phyloP scores from a whole-genome alignment of 495 filamentous ascomycete genomes.

The Darksidea phi region DNA sequence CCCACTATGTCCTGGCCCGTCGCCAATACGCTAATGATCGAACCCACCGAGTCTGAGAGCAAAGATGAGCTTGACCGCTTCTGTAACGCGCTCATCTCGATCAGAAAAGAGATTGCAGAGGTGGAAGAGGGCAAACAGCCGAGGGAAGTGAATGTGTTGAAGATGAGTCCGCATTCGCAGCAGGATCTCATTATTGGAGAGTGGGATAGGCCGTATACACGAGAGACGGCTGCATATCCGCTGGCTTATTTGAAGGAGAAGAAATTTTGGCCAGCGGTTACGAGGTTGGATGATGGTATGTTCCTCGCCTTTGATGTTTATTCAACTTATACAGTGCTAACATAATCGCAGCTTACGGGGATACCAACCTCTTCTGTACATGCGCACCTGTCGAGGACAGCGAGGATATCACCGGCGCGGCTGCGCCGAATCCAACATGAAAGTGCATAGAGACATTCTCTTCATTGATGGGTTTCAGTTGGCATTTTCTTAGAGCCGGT shows the following conservation, averaged over 20 bases:
- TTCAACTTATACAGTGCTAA: not conserved
- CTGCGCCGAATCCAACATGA: slow-evolving; percentile 44
- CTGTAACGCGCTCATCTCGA: slow-evolving; percentile 86
- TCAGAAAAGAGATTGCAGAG: slow-evolving; percentile 80
- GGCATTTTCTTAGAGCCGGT: too few species aligned
- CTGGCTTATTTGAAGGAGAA: slow-evolving; percentile 83
- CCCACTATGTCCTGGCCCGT: slow-evolving; percentile 99
- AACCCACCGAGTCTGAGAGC: slow-evolving; percentile 93
- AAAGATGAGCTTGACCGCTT: slow-evolving; percentile 94
- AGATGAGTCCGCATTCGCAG: slow-evolving; percentile 87
- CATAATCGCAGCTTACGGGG: slow-evolving; percentile 67
- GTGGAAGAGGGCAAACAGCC: slow-evolving; percentile 80
- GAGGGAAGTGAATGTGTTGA: slow-evolving; percentile 82
- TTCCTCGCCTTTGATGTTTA: too few species aligned
- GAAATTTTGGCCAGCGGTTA: slow-evolving; percentile 97
- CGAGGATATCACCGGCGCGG: slow-evolving; percentile 43
- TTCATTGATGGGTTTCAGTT: too few species aligned
- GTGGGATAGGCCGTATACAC: slow-evolving; percentile 76
- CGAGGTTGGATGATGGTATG: slow-evolving; percentile 79
- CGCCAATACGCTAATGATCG: slow-evolving; percentile 95
- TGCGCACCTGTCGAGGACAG: slow-evolving; percentile 79
- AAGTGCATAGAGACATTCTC: too few species aligned
- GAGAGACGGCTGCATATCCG: slow-evolving; percentile 87
- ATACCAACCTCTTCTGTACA: slow-evolving; percentile 92
- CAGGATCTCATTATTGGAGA: slow-evolving; percentile 71